These are phyloP conservation scores for Bacterosira constricta DNA, from an alignment of 108 stramenopile species.

Conservation along the genomic window DNA sequence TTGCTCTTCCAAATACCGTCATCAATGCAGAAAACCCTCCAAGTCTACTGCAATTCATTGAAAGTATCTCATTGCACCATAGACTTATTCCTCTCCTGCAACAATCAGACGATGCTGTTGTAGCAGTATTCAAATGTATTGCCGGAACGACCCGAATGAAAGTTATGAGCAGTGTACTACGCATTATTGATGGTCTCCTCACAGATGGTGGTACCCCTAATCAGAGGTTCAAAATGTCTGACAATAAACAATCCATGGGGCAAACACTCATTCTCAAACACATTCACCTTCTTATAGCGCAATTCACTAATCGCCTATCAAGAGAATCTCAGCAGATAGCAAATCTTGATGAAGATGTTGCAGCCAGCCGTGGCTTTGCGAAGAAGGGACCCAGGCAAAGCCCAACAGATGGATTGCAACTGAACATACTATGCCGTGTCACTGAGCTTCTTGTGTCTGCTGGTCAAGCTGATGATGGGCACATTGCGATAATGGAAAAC, in stretches of 20 bases:
- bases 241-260: constrained; percentile 16
- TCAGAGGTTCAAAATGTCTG: neutral
- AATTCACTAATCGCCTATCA: constrained; percentile 60
- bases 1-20: constrained; percentile 69
- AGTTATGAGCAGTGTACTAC: constrained; percentile 58
- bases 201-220: constrained; percentile 26
- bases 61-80: constrained; percentile 56
- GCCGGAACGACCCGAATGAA: constrained; percentile 47
- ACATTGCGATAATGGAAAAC: constrained; percentile 42
- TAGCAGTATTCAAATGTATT: constrained; percentile 69
- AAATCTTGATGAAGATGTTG: constrained; percentile 27
- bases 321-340: constrained; percentile 25
- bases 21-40: constrained; percentile 72
- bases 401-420: constrained; percentile 24
- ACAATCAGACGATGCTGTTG: constrained; percentile 48
- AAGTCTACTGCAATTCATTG: constrained; percentile 64
- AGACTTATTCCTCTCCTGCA: constrained; percentile 52
- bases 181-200: constrained; percentile 73
- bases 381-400: constrained; percentile 13
- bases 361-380: constrained; percentile 27
- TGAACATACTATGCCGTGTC: constrained; percentile 73
- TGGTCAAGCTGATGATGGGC: constrained; percentile 15
- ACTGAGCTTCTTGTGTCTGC: constrained; percentile 62
- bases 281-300: constrained; percentile 62
- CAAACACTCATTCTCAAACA: constrained; percentile 34